phyloP scores from a whole-genome alignment of 2,329 filamentous ascomycete species.

The Fusarium domesticum region DNA sequence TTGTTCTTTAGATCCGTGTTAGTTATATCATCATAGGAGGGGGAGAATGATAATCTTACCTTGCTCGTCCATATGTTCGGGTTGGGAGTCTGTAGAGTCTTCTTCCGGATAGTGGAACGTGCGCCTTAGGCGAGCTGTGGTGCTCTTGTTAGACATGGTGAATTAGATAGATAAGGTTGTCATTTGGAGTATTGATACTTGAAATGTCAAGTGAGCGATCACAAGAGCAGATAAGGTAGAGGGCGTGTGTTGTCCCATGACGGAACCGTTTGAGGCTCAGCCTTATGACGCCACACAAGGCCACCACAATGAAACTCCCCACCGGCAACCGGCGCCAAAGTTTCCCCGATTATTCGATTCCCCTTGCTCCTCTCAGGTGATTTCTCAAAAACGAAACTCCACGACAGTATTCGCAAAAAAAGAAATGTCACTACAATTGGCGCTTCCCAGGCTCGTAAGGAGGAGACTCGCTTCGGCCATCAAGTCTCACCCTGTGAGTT shows the following conservation, averaged over 20 bases:
- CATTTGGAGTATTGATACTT: neutral
- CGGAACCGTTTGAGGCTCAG: slow-evolving; percentile 21
- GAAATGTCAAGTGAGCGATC: neutral
- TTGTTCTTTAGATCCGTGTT: slow-evolving; percentile 49
- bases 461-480: slow-evolving; percentile 27
- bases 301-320: neutral
- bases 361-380: slow-evolving; percentile 22
- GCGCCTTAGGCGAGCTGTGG: slow-evolving; percentile 63
- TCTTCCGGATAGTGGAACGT: slow-evolving; percentile 75
- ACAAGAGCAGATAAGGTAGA: neutral
- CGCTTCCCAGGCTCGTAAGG: slow-evolving; percentile 27
- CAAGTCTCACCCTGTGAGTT: slow-evolving; percentile 14
- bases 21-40: neutral
- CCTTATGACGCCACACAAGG: slow-evolving; percentile 30
- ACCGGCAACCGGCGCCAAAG: slow-evolving; percentile 26
- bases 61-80: slow-evolving; percentile 72
- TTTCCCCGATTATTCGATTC: slow-evolving; percentile 24
- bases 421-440: slow-evolving; percentile 23
- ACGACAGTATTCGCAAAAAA: neutral
- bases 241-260: slow-evolving; percentile 22
- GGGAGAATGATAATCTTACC: slow-evolving; percentile 42
- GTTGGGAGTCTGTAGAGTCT: slow-evolving; percentile 44
- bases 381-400: neutral
- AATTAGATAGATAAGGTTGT: no score
- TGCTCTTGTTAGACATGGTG: slow-evolving; percentile 27